Evolutionary conservation across 1,284 basidiomycete genomes (phyloP).

Genomic region (Uromyces viciae-fabae): DNA sequence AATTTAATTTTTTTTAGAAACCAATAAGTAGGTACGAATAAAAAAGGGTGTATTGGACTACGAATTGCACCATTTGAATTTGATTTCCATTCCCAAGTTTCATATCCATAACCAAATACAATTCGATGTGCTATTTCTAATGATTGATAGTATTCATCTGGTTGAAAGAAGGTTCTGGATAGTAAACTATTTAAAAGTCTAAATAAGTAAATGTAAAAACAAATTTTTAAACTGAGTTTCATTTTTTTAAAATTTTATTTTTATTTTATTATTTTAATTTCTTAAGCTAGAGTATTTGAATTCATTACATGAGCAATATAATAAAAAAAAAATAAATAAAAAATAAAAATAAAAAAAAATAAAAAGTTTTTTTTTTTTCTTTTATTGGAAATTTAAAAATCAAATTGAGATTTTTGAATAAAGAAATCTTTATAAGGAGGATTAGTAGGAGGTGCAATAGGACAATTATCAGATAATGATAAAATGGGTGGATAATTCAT

Average conservation of each 20-base stretch:
- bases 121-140: constrained; percentile 83
- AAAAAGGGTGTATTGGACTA: constrained; percentile 54
- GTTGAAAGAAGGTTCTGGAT: constrained; percentile 87
- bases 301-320: too few species aligned
- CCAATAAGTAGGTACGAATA: constrained; percentile 77
- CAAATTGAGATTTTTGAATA: too few species aligned
- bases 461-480: not conserved
- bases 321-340: too few species aligned
- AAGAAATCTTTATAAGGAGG: constrained; percentile 22
- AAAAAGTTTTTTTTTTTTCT: too few species aligned
- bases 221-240: too few species aligned
- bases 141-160: constrained; percentile 95
- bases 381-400: too few species aligned
- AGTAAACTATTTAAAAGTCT: constrained; percentile 61
- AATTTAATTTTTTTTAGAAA: constrained; percentile 63
- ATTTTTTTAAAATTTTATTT: too few species aligned
- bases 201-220: constrained; percentile 55
- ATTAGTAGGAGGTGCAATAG: constrained; percentile 25
- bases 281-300: too few species aligned
- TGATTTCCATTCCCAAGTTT: constrained; percentile 93
- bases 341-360: too few species aligned
- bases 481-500: constrained; percentile 20
- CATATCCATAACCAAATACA: constrained; percentile 84
- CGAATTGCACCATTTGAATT: constrained; percentile 56
- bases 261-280: too few species aligned